Evolutionary conservation across 805 yeast species (phyloP), one percentile per base, ranked within the genome.

Genomic region (Scheffersomyces amazonensis): DNA sequence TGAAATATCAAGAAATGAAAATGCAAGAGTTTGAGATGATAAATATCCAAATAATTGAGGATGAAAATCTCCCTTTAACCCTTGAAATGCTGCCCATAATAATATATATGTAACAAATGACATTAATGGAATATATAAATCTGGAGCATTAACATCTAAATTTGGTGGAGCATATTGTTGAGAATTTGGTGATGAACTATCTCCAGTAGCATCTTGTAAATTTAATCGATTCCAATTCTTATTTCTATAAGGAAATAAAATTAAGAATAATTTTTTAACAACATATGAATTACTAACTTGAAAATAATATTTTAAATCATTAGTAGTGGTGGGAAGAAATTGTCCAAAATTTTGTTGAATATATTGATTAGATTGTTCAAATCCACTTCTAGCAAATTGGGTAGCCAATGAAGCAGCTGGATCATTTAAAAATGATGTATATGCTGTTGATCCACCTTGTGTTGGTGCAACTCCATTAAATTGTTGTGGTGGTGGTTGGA

Each of bases 41-140:
- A 90, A 80, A 55, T 81, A 81, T 7, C 97, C 96, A 46, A 95
- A 76, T 50, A 89, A 72, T 56, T 90, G 90, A 0, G 99, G 99
- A 52, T 91, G 96, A 69, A 93, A 93, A 21, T 81, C 81, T 19
- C 96, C 96, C 40, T 81, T 77, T 37, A 91, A 64, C 9, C 99
- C 99, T 41, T 87, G 85, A 46, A 85, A 75, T 16, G 85, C 74
- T 2, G 96, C 91, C 76, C 91, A 81, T 25, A 87, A 72, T 43
- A 93, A 66, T 35, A 91, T 82, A 54, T 90, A 90, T 0, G 98
- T 88, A 35, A 88, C 78, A 52, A 85, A 77, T 1, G 96, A 87
- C 97, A 95, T 93, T 43, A 87, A 64, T 5, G 99, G 99, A 38
- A 93, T 87, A 62, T 93, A 93, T 69, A 93, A 75, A 59, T 93